Base-by-base conservation (phyloP, 306 rosid genomes). In the Citrullus colocynthis region DNA sequence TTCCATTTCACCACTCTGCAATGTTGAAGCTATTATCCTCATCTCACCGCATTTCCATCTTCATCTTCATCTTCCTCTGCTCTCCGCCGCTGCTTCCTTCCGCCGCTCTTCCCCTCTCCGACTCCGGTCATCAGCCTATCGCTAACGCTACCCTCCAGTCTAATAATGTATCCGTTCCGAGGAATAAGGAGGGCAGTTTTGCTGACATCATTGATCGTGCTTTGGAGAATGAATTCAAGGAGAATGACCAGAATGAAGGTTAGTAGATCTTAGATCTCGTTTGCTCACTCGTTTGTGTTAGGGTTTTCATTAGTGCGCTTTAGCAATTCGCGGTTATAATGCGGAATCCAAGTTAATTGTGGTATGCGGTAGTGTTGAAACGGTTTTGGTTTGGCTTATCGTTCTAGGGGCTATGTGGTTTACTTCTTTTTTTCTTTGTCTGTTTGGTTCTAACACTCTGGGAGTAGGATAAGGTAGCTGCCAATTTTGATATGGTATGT, bases 171-270 rank as follows among this genome's bases (percentile, higher is more conserved):
- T 87, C 99, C 12, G 71, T 70, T 24, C 88, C 97, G 8, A 84
- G 86, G 39, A 89, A 89, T 4, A 82, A 90, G 42, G 97, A 94
- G 80, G 96, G 89, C 3, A 91, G 93, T 80, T 96, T 96, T 66
- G 98, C 99, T 4, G 97, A 96, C 76, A 96, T 96, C 80, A 89
- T 96, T 76, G 99, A 96, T 85, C 96, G 91, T 55, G 99, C 98
- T 78, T 85, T 96, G 48, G 93, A 93, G 86, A 87, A 93, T 51
- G 99, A 96, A 88, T 96, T 96, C 92, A 80, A 92, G 62, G 98
- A 96, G 56, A 86, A 84, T 82, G 99, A 96, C 59, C 99, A 93
- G 82, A 89, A 89, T 52, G 97, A 96, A 95, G 97, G 97, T 92
- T 60, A 14, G 81, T 85, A 74, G 84, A 88, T 65, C 74, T 51